A percentile compares a stretch with the other conserved stretches of the same genome.
phyloP scores from a whole-genome alignment of 495 filamentous ascomycete species.

The Xylaria longipes region DNA sequence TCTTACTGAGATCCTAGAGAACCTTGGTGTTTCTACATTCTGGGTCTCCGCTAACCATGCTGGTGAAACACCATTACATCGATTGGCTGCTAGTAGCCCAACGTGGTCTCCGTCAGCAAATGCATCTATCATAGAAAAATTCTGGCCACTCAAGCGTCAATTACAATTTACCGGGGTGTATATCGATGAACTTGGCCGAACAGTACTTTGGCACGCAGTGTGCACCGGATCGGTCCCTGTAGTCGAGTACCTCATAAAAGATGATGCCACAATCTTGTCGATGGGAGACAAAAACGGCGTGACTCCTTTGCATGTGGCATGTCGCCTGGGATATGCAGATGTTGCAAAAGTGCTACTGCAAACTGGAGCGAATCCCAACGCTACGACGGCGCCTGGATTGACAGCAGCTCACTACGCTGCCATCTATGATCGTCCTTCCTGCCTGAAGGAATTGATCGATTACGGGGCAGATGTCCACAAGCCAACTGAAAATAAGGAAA shows the following conservation, averaged over 20 bases:
- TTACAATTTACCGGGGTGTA: not conserved
- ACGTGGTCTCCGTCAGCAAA: not conserved
- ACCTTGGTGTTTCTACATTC: not conserved
- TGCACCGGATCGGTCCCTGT: constrained; percentile 18
- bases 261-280: constrained; percentile 6
- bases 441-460: not conserved
- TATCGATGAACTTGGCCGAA: constrained; percentile 26
- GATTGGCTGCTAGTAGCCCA: not conserved
- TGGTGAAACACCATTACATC: constrained; percentile 14
- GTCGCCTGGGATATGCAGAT: constrained; percentile 15
- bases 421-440: not conserved
- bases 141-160: not conserved
- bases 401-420: constrained; percentile 17
- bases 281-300: constrained; percentile 7
- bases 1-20: not conserved
- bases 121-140: not conserved
- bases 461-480: not conserved
- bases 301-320: constrained; percentile 24
- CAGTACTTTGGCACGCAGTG: constrained; percentile 22
- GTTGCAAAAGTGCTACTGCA: constrained; percentile 19
- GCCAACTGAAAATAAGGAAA: not conserved
- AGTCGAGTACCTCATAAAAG: not conserved
- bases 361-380: constrained; percentile 24
- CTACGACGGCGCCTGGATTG: not conserved
- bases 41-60: not conserved